Base-by-base conservation (phyloP, 495 filamentous ascomycete species). In the Haplographium delicatum region DNA sequence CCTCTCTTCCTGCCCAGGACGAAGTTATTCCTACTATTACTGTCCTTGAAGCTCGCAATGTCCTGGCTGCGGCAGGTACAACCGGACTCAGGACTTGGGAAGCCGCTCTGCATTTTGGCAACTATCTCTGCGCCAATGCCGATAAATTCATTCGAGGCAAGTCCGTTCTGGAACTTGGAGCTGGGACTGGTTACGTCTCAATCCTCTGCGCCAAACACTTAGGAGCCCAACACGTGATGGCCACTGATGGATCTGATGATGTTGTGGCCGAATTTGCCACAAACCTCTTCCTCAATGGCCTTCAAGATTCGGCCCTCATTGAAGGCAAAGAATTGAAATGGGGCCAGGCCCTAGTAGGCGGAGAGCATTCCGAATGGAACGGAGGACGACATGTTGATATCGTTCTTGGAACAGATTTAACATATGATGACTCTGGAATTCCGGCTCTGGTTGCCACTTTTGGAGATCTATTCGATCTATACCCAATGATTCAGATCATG, bases 81-180 rank as follows among this genome's bases (percentile, higher is more conserved):
- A 96, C 91, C 0, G 91, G 91, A 0, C 72, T 89, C 23, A 80
- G 91, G 9, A 97, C 91, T 4, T 97, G 91, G 91, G 91, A 96
- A 68, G 91, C 91, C 3, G 82, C 89, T 0, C 67, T 97, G n/a
- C 85, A 90, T 61, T 74, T 96, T 0, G 88, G 83, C 0, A 76
- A 86, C 18, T 95, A 83, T 55, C 80, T 93, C 26, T 69, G 77
- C 9, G 67, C 71, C 0, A 42, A 61, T 20, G 7, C 47, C 4
- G 27, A 5, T n/a, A 20, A 10, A 4, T 56, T 69, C 15, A 63
- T 93, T 9, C 52, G 53, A 28, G 71, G 70, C 10, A 84, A 84
- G 53, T 72, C 68, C 0, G 71, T 96, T 4, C 72, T 97, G n/a
- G 91, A 97, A 61, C 73, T 96, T 11, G 91, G 93, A 3, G 82